Evolutionary conservation across 202 grass and related monocot species (phyloP), one percentile per base, ranked within the genome.

Genomic region (Eragrostis tef): DNA sequence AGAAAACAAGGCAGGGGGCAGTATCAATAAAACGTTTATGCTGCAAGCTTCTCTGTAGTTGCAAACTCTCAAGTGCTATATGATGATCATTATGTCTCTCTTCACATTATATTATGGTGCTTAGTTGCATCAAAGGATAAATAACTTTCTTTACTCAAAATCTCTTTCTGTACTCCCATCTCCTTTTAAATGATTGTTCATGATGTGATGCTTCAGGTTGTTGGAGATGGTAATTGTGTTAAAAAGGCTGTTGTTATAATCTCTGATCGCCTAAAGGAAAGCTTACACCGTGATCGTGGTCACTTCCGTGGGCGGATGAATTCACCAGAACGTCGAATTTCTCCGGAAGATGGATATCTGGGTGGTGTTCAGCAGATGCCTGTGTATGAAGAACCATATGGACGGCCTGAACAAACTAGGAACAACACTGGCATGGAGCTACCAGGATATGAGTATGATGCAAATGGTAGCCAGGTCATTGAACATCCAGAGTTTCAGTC

Each of bases 271-370:
- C 78, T 98, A 83, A 98, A 93, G 71, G 95, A 98, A 86, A 98
- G 95, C 70, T 83, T 98, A 74, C 95, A 98, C 64, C 88, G 95
- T 46, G 95, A 98, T 72, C 92, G 95, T 76, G 90, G 95, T 74
- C 85, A 88, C 67, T 91, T 88, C 36, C 86, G 87, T 63, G 92
- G 87, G 39, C 84, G 95, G 42, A 53, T 88, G 48, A 86, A 89
- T 91, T 94, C 92, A 52, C 89, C 92, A 59, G 92, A 98, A 10
- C 79, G 74, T 34, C 86, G 88, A 22, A 69, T 91, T 72, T 80
- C 90, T 83, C 83, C 80, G 41, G 88, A 90, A 27, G 82, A 90
- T 75, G 95, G 94, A 75, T 91, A 87, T 73, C 8, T 86, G 53
- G 85, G 64, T 73, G 84, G 80, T 64, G 75, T 64, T 61, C 92